These are phyloP conservation scores for Sarocladium brachiariae DNA, from an alignment of 2,329 filamentous ascomycete genomes.

Conservation along the genomic window DNA sequence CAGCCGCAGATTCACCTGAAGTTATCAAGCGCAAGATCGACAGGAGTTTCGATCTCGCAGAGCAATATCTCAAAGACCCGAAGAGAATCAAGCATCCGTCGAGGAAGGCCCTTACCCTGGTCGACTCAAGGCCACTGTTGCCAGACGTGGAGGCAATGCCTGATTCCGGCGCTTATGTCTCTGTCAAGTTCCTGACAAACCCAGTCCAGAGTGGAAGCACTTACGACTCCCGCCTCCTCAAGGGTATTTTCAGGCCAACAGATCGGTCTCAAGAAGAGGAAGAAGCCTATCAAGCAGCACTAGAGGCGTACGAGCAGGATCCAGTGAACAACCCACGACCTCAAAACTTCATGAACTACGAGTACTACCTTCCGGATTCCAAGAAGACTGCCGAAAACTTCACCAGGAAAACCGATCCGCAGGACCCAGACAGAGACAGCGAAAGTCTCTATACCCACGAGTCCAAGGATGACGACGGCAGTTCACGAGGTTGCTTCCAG, in stretches of 20 bases:
- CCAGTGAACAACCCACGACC: constrained; percentile 49
- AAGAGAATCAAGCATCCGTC: constrained; percentile 50
- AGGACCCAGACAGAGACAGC: constrained; percentile 47
- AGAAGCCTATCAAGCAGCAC: constrained; percentile 40
- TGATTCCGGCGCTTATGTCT: constrained; percentile 62
- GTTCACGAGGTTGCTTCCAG: constrained; percentile 40
- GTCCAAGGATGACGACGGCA: constrained; percentile 28
- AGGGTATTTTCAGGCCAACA: constrained; percentile 54
- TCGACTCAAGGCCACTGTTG: constrained; percentile 54
- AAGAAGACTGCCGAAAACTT: constrained; percentile 44
- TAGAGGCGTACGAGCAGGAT: constrained; percentile 49
- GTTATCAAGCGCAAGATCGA: constrained; percentile 64
- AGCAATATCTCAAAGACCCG: constrained; percentile 46
- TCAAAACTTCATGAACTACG: constrained; percentile 55
- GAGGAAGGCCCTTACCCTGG: constrained; percentile 50
- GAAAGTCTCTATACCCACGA: constrained; percentile 48
- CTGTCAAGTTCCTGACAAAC: constrained; percentile 61
- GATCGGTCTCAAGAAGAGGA: constrained; percentile 49
- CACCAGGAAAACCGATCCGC: constrained; percentile 52
- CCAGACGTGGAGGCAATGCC: constrained; percentile 64
- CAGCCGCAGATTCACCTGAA: constrained; percentile 55
- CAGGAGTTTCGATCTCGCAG: constrained; percentile 50
- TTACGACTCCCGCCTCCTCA: constrained; percentile 57
- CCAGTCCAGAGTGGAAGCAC: constrained; percentile 44
- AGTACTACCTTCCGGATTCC: constrained; percentile 55